Evolutionary conservation across 2,329 filamentous ascomycete genomes (phyloP).

Genomic region (Aureobasidium pullulans): DNA sequence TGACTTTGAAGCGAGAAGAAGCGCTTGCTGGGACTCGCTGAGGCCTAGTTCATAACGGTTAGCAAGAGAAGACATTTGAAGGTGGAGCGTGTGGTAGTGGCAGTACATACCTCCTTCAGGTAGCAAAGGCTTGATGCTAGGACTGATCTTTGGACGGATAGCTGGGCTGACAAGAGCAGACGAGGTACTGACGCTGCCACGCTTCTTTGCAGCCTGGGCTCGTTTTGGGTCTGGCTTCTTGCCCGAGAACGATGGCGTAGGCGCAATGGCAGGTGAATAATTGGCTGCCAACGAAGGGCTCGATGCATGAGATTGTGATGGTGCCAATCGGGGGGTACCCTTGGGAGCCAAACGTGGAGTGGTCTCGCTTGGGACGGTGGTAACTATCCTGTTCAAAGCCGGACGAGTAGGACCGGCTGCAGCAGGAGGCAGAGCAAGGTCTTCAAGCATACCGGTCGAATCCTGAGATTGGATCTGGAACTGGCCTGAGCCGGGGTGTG

Average conservation of each 20-base stretch:
- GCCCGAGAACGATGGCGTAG: conserved; percentile 39
- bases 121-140: conserved; percentile 85
- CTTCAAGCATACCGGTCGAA: conserved; percentile 42
- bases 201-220: conserved; percentile 53
- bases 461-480: conserved; percentile 17
- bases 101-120: conserved; percentile 55
- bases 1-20: conserved; percentile 84
- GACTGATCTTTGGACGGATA: conserved; percentile 80
- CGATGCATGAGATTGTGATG: conserved; percentile 34
- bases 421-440: conserved; percentile 68
- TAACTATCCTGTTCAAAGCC: conserved; percentile 3
- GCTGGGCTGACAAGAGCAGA: conserved; percentile 80
- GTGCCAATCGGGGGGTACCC: conserved; percentile 51
- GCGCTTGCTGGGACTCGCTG: conserved; percentile 54
- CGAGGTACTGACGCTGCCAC: conserved; percentile 49
- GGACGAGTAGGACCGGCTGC: conserved; percentile 46
- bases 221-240: conserved; percentile 31
- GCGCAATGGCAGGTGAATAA: conserved; percentile 40
- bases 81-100: neutral
- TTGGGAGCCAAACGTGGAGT: conserved; percentile 53
- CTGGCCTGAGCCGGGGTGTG: conserved; percentile 7
- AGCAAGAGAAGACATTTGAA: neutral
- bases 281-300: conserved; percentile 49
- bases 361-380: conserved; percentile 39
- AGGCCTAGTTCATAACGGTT: conserved; percentile 11